Conservation (phyloP, 2,329 filamentous ascomycete genomes). For the Chaetoscypha palmicola region DNA sequence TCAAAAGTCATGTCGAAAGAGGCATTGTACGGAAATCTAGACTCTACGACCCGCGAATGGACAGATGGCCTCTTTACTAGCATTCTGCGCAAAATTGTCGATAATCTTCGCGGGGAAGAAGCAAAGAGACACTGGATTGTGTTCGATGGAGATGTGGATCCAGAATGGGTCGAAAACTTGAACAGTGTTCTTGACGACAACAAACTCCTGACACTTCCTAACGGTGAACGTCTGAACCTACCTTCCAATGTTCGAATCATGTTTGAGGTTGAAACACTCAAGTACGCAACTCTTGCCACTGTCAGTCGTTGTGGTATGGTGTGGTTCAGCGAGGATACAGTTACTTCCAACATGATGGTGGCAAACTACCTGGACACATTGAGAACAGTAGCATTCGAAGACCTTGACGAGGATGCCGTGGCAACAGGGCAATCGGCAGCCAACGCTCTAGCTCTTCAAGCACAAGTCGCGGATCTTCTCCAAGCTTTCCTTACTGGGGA, state of each 20-base stretch:
- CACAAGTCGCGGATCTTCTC: constrained; percentile 71
- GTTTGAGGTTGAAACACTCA: constrained; percentile 98
- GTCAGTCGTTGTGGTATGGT: constrained; percentile 99
- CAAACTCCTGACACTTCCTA: constrained; percentile 92
- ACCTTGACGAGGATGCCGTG: constrained; percentile 86
- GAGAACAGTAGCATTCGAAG: constrained; percentile 79
- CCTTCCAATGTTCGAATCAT: constrained; percentile 96
- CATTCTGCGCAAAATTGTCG: constrained; percentile 95
- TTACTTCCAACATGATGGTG: constrained; percentile 88
- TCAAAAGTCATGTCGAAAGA: constrained; percentile 99
- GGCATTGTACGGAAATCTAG: constrained; percentile 87
- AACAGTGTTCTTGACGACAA: constrained; percentile 99
- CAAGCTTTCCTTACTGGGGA: constrained; percentile 69
- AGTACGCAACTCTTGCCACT: constrained; percentile 96
- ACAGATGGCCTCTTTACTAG: constrained; percentile 97
- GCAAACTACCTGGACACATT: constrained; percentile 82
- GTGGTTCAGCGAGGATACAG: constrained; percentile 98
- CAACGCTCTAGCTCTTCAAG: constrained; percentile 72
- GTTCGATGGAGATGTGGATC: constrained; percentile 97
- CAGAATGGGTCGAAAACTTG: constrained; percentile 99
- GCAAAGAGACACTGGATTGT: constrained; percentile 98
- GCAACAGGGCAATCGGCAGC: constrained; percentile 67
- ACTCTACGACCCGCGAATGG: constrained; percentile 97
- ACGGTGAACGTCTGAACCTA: constrained; percentile 93
- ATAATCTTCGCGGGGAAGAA: constrained; percentile 96